phyloP scores from a whole-genome alignment of 1,284 basidiomycete species.

The Malassezia obtusa region DNA sequence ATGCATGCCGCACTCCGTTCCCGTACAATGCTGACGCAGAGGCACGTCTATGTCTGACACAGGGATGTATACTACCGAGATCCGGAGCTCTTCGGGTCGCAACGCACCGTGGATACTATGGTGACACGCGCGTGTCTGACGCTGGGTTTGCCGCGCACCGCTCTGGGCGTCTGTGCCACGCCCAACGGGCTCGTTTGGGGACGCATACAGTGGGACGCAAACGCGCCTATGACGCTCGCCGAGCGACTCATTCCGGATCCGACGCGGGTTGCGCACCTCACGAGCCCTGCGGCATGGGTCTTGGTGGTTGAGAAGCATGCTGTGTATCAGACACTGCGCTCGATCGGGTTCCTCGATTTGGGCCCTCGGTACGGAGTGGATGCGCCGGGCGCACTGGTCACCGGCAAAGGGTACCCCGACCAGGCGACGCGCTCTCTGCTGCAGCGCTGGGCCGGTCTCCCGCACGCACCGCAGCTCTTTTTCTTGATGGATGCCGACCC shows the following conservation, averaged over 20 bases:
- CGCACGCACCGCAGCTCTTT: neutral
- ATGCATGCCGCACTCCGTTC: conserved; percentile 19
- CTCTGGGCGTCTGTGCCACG: conserved; percentile 26
- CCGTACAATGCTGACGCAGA: conserved; percentile 19
- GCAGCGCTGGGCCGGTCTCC: neutral
- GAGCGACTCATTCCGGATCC: conserved; percentile 18
- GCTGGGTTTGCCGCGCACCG: conserved; percentile 8
- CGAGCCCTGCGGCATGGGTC: conserved; percentile 14
- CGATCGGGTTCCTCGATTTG: conserved; percentile 4
- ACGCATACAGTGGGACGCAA: neutral
- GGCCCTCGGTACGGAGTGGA: neutral
- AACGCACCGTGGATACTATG: conserved; percentile 23
- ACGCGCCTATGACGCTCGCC: neutral
- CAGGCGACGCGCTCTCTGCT: conserved; percentile 21
- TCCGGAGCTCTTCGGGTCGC: conserved; percentile 22
- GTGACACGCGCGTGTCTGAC: conserved; percentile 16
- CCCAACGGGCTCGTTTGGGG: conserved; percentile 27
- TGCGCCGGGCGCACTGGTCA: neutral
- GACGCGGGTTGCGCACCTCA: conserved; percentile 2
- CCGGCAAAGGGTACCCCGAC: conserved; percentile 38
- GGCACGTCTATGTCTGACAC: conserved; percentile 15
- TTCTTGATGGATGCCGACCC: conserved; percentile 23
- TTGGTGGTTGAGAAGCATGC: conserved; percentile 41
- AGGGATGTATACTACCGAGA: conserved; percentile 35
- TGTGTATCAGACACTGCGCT: conserved; percentile 20